A percentile compares a stretch with the other conserved stretches of the same genome.
Conservation (phyloP, 2,329 filamentous ascomycete genomes). For the Penicillium psychrosexuale region DNA sequence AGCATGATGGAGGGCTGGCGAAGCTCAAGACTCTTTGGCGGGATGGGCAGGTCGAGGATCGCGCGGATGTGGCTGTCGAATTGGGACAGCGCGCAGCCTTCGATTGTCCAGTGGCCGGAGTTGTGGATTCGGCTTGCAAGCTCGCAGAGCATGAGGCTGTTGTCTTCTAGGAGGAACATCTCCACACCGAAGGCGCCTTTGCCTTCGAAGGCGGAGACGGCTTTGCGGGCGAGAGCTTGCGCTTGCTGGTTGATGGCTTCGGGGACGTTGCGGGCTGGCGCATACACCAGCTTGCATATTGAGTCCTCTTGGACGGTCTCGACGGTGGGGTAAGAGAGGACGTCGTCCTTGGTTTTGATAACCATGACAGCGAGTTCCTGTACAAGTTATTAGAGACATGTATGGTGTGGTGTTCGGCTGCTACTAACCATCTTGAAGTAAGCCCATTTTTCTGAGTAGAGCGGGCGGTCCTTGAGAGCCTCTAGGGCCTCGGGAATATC, state of each 20-base stretch:
- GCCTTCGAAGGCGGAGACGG: constrained; percentile 76
- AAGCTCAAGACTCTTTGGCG: constrained; percentile 46
- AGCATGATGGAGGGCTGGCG: constrained; percentile 53
- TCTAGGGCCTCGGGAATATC: constrained; percentile 66
- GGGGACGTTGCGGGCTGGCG: constrained; percentile 71
- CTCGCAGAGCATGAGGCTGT: constrained; percentile 76
- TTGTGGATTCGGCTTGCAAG: constrained; percentile 83
- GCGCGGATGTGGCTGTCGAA: constrained; percentile 86
- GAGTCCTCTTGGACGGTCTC: constrained; percentile 95
- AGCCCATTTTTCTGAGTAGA: constrained; percentile 90
- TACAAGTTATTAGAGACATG: constrained; percentile 2
- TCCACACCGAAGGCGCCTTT: constrained; percentile 95
- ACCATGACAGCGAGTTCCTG: constrained; percentile 90
- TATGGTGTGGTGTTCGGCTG: not conserved
- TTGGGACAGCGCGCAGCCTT: constrained; percentile 84
- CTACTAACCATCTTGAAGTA: constrained; percentile 65
- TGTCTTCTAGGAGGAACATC: constrained; percentile 80
- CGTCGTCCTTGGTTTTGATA: constrained; percentile 74
- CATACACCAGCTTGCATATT: constrained; percentile 89
- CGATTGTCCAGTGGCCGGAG: constrained; percentile 92
- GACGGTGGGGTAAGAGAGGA: constrained; percentile 78
- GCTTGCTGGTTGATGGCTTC: constrained; percentile 61
- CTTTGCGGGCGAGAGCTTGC: constrained; percentile 72
- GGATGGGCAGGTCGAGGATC: constrained; percentile 70
- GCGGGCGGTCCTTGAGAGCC: constrained; percentile 63